Evolutionary conservation across 176 grass and related monocot genomes (phyloP).

Genomic region (Bromus sterilis): DNA sequence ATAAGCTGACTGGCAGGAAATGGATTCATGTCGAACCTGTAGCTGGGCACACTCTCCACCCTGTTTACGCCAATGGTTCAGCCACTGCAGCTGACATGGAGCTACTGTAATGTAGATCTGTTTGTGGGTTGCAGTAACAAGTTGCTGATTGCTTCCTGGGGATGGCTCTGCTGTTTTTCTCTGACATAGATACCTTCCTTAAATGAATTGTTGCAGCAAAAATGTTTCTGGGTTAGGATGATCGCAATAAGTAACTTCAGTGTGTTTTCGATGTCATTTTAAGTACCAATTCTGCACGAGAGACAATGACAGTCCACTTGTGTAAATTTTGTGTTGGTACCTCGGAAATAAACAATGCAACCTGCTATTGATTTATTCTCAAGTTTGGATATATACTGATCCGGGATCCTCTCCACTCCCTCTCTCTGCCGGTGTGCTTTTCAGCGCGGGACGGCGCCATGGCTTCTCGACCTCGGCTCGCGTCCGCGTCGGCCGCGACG

Average conservation of each 20-base stretch:
- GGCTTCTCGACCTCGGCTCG: too few species aligned
- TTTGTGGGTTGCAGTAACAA: not conserved
- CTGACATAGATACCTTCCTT: not conserved
- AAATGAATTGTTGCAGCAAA: not conserved
- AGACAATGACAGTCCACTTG: too few species aligned
- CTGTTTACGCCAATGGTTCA: slow-evolving; percentile 25
- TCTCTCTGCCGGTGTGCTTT: too few species aligned
- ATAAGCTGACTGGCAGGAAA: slow-evolving; percentile 73
- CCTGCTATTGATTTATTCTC: not conserved
- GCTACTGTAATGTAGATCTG: not conserved
- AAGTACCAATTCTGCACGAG: not conserved
- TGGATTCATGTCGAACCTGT: slow-evolving; percentile 73
- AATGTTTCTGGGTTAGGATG: not conserved
- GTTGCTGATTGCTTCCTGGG: not conserved
- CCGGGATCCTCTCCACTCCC: not conserved
- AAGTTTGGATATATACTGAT: not conserved
- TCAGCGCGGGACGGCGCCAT: too few species aligned
- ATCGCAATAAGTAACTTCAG: not conserved
- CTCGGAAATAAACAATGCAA: not conserved
- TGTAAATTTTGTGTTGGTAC: too few species aligned
- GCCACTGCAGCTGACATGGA: slow-evolving; percentile 16
- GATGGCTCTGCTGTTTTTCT: not conserved
- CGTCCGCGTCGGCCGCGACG: too few species aligned
- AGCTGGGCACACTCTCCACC: slow-evolving; percentile 60
- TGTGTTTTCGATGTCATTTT: not conserved